A percentile compares a stretch with the other conserved stretches of the same genome.
phyloP scores from a whole-genome alignment of 371 early-diverging fungal genomes.

The Syncephalastrum monosporum region DNA sequence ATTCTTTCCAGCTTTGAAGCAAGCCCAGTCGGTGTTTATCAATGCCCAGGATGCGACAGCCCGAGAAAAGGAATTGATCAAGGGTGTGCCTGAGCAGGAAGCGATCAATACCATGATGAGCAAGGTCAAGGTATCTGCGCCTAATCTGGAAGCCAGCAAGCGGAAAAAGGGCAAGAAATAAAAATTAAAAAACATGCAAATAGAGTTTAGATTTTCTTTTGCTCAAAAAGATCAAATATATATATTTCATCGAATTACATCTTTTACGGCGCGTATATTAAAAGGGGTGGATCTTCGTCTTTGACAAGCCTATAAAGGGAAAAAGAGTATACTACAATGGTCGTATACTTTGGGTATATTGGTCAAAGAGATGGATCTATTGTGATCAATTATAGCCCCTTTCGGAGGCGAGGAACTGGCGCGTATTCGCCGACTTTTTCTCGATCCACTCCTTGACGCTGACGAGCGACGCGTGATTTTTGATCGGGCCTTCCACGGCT shows the following conservation, averaged over 20 bases:
- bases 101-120: conserved; percentile 80
- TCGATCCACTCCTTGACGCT: conserved; percentile 19
- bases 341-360: too few relatives aligned
- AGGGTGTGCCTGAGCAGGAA: conserved; percentile 83
- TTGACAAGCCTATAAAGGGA: background rate
- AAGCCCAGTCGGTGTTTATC: conserved; percentile 52
- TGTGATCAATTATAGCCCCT: too few relatives aligned
- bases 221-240: background rate
- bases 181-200: background rate
- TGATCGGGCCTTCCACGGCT: conserved; percentile 2
- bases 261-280: background rate
- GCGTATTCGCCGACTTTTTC: background rate
- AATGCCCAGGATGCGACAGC: conserved; percentile 49
- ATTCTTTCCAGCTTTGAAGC: conserved; percentile 38
- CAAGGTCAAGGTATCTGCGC: conserved; percentile 84
- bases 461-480: conserved; percentile 8
- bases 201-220: background rate
- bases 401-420: too few relatives aligned
- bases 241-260: background rate
- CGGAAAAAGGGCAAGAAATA: conserved; percentile 51
- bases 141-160: conserved; percentile 68
- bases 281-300: too few relatives aligned
- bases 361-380: background rate
- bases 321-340: too few relatives aligned
- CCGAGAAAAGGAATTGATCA: conserved; percentile 80